Evolutionary conservation across 2,329 filamentous ascomycete genomes (phyloP), one percentile per base, ranked within the genome.

Genomic region (Chrysosporium queenslandicum): DNA sequence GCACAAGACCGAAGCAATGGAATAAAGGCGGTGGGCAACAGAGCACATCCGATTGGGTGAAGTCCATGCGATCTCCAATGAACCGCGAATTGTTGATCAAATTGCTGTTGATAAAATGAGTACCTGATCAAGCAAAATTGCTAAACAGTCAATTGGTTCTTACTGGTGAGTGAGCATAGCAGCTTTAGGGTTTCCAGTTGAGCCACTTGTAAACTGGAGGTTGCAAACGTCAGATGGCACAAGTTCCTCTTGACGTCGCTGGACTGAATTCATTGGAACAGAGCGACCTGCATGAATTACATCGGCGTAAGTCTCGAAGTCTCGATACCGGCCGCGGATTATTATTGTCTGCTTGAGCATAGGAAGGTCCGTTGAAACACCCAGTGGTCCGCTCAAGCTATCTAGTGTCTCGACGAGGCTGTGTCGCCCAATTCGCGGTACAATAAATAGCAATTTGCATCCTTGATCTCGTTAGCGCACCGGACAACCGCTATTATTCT

Each of bases 1-100:
- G 78, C 0, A 90, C 85, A 6, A 91, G 77, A 1, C 86, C 86
- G 63, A 91, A 91, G 71, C 86, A 91, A 71, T 92, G 87, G 73
- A 92, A 92, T 2, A 92, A 75, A 0, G 87, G 87, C 0, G 87
- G 86, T 2, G 86, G 86, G 65, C 87, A 92, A 72, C 86, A 91
- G 9, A 92, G 74, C 6, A 83, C 73, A 62, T 90, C 85, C 42
- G 74, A 71, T 2, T 78, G 69, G 0, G 79, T 81, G 14, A 91
- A 74, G 4, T 78, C 75, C 83, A 89, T 85, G 40, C 85, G 78
- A 66, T 87, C 83, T 50, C 85, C 86, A 46, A 85, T 83, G 68
- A 85, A 85, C 27, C 81, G 77, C 6, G 80, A 76, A 64, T 85
- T 85, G 65, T 85, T 85, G 60, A 81, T 61, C 2, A 68, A 53